These are phyloP conservation scores for Fagopyrum esculentum DNA, from an alignment of 148 eudicot species.

Conservation along the genomic window DNA sequence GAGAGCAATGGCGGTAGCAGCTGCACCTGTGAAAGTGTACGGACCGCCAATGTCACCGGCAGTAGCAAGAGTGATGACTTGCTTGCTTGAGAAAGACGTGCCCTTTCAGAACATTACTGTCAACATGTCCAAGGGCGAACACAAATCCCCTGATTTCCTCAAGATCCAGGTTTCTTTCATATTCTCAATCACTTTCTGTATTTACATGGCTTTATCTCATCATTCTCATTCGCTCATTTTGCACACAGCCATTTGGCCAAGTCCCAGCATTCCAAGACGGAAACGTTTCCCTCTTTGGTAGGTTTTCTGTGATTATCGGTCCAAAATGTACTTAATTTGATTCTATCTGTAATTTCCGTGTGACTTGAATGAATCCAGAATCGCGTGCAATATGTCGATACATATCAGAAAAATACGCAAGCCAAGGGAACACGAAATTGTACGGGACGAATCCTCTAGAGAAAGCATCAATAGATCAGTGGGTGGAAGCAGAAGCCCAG, in stretches of 20 bases:
- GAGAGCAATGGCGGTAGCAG: conserved; percentile 12
- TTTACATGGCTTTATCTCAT: not conserved
- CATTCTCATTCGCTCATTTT: not conserved
- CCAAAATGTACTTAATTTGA: too few species aligned
- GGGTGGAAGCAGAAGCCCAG: conserved; percentile 84
- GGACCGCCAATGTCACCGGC: conserved; percentile 73
- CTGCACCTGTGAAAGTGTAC: conserved; percentile 62
- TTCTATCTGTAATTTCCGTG: too few species aligned
- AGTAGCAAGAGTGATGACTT: conserved; percentile 61
- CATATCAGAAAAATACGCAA: conserved; percentile 48
- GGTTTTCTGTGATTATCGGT: too few species aligned
- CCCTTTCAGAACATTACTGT: conserved; percentile 46
- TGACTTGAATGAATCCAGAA: conserved; percentile 22
- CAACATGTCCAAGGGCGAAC: conserved; percentile 67
- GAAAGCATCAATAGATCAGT: conserved; percentile 87
- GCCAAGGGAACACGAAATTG: conserved; percentile 55
- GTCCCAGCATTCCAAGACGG: conserved; percentile 85
- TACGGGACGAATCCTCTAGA: conserved; percentile 58
- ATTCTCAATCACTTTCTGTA: not conserved
- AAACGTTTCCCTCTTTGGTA: conserved; percentile 68
- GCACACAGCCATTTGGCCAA: conserved; percentile 77
- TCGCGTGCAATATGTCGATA: conserved; percentile 85
- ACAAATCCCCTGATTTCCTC: conserved; percentile 62
- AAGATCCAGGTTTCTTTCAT: conserved; percentile 48
- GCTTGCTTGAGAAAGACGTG: conserved; percentile 78